Conservation (phyloP, 2,329 filamentous ascomycete genomes). For the Penicillium corylophilum region DNA sequence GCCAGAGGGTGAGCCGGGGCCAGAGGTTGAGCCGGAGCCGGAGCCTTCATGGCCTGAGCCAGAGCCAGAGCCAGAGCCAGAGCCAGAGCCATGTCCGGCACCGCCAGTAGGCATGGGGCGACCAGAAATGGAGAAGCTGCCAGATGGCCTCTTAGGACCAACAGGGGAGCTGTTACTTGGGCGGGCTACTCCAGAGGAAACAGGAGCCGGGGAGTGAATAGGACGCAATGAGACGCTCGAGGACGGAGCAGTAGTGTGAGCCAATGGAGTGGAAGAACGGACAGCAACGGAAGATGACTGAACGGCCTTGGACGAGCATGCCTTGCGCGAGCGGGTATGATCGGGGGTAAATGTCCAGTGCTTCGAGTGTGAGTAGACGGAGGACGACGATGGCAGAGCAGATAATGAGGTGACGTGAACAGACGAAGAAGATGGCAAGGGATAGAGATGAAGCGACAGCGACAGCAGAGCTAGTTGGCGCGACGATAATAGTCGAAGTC, state of each 20-base stretch:
- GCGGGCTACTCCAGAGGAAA: background rate
- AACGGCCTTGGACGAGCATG: too few species aligned
- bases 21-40: background rate
- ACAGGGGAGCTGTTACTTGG: background rate
- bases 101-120: background rate
- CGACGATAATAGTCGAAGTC: background rate
- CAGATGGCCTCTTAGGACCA: background rate
- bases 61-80: background rate
- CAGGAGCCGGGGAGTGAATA: background rate
- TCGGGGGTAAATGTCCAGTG: too few species aligned
- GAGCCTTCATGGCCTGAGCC: background rate
- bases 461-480: background rate
- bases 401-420: background rate
- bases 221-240: background rate
- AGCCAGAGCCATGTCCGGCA: background rate
- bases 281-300: background rate
- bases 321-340: too few species aligned
- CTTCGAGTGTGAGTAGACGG: too few species aligned
- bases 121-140: background rate
- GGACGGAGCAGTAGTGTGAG: background rate
- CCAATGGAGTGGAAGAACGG: background rate
- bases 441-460: too few species aligned
- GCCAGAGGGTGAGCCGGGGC: background rate
- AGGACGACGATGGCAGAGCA: background rate
- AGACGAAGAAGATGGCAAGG: too few species aligned